These are phyloP conservation scores for Cyberlindnera euphorbiae DNA, from an alignment of 805 yeast species.

Conservation along the genomic window DNA sequence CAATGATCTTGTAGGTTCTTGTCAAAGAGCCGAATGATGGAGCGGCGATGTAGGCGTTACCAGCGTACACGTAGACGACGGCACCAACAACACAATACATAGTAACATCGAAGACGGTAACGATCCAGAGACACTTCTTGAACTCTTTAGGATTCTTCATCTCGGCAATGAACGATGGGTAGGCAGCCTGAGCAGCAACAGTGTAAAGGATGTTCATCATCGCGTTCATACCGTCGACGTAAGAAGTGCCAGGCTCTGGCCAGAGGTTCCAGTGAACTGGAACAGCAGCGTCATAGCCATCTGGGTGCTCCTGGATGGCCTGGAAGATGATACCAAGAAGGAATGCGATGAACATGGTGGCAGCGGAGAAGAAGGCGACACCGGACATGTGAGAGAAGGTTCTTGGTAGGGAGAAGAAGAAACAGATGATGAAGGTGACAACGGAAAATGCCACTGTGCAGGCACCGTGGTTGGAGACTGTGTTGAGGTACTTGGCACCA, in stretches of 20 bases:
- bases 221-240: conserved; percentile 50
- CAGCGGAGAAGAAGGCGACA: conserved; percentile 50
- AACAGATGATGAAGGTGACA: conserved; percentile 44
- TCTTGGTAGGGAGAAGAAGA: conserved; percentile 51
- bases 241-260: conserved; percentile 50
- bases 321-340: conserved; percentile 48
- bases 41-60: conserved; percentile 47
- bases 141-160: conserved; percentile 55
- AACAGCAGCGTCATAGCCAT: conserved; percentile 31
- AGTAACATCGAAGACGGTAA: conserved; percentile 45
- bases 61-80: conserved; percentile 55
- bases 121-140: conserved; percentile 49
- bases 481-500: conserved; percentile 57
- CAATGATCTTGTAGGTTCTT: conserved; percentile 43
- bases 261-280: conserved; percentile 43
- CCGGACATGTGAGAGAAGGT: conserved; percentile 48
- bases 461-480: conserved; percentile 42
- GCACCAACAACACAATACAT: conserved; percentile 51
- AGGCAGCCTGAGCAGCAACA: conserved; percentile 59
- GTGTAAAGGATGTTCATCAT: conserved; percentile 56
- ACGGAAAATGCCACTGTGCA: conserved; percentile 52
- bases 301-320: conserved; percentile 47
- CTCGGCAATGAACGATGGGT: conserved; percentile 57
- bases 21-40: conserved; percentile 55
- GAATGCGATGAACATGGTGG: conserved; percentile 54